Base-by-base conservation (phyloP, 2,329 filamentous ascomycete species). In the Fonsecaea multimorphosa region DNA sequence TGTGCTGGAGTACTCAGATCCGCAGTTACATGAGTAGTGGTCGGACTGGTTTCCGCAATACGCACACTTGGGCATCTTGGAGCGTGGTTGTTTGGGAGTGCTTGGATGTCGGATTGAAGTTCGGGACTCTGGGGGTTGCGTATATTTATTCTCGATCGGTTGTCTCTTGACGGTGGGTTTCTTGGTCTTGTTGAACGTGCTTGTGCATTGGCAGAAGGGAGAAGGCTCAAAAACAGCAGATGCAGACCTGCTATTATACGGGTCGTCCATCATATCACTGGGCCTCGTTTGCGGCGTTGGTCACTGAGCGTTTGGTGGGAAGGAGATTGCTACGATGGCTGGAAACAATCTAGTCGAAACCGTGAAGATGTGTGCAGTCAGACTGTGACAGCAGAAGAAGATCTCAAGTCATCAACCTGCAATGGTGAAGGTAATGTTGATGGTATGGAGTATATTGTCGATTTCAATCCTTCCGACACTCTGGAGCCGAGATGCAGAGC, bases 21-120 rank as follows among this genome's bases (percentile, higher is more conserved):
- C 58, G 44, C 58, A 60, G 31, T 60, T 51, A 46, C 58, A 60
- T 14, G 29, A 27, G 31, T 60, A 60, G 4, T 32, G n/a, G 58
- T 32, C 29, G 40, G 46, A 51, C 29, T 60, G 31, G 31, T 60
- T 60, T 40, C 58, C 58, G 14, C 58, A 60, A 38, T 60, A 60
- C 1, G 31, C 19, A 34, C 58, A 60, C 40, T 60, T 52, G 14
- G 44, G 31, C 58, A 60, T 60, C 36, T 53, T 60, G 58, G 29
- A 49, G 6, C 24, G 46, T 27, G 31, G 32, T 32, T 9, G 29
- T 14, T 54, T 54, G 24, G 52, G 27, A n/a, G 6, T 19, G 14
- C 4, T 54, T n/a, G 24, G 52, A 27, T 54, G 27, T 31, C 27
- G n/a, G 31, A 14, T 16, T 29, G 46, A 60, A 7, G 52, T 22